These are phyloP conservation scores for Solanum habrochaites DNA, from an alignment of 257 asterid species.

Conservation along the genomic window DNA sequence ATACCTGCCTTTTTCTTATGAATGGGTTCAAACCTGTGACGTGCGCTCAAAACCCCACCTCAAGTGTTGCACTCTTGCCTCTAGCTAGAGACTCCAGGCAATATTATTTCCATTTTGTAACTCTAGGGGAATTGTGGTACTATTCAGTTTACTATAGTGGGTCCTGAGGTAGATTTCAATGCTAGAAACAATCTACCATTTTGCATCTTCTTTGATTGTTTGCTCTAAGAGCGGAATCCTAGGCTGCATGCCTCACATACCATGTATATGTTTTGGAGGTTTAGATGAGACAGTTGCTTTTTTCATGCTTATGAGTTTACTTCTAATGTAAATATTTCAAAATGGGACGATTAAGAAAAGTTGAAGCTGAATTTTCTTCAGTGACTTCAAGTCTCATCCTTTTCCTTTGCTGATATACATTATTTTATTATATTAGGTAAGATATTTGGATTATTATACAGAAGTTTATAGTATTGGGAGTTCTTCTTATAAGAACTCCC, in stretches of 20 bases:
- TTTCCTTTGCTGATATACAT: background rate
- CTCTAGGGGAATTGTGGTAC: background rate
- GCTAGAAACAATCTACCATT: background rate
- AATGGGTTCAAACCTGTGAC: background rate
- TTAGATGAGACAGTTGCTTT: background rate
- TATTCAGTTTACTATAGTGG: background rate
- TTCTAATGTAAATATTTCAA: background rate
- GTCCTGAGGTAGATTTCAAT: background rate
- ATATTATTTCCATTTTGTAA: background rate
- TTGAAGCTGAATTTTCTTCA: background rate
- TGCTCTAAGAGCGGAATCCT: background rate
- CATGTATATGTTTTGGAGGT: background rate
- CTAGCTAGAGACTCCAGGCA: background rate
- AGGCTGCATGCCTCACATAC: background rate
- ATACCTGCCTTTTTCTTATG: background rate
- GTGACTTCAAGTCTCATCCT: background rate
- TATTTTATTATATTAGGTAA: background rate
- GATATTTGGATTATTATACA: background rate
- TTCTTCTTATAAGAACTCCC: background rate
- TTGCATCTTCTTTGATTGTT: background rate
- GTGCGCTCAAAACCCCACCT: background rate
- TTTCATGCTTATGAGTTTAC: background rate
- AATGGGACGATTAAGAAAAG: background rate
- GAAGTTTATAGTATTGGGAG: background rate
- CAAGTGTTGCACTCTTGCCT: background rate